Percentiles rank a stretch among this genome's conserved stretches.
Conservation (phyloP, 2,329 filamentous ascomycete genomes). For the Claviceps purpurea region DNA sequence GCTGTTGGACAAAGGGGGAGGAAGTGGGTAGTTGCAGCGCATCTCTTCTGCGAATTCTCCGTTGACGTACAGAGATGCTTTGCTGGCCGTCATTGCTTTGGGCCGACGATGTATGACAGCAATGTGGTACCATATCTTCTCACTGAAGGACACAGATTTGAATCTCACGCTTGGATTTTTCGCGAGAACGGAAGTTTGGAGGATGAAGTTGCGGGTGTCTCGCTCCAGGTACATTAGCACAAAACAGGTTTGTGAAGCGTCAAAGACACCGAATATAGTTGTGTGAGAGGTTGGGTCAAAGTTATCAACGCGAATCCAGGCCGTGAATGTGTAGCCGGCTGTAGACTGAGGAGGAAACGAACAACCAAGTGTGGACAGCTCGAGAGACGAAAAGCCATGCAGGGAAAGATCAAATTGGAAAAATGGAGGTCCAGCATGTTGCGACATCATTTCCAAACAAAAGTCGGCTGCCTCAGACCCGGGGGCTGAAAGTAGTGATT, state of each 20-base stretch:
- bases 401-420: constrained; percentile 90
- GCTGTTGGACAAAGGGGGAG: constrained; percentile 50
- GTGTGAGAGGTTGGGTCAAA: constrained; percentile 82
- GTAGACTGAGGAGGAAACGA: constrained; percentile 69
- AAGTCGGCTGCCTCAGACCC: constrained; percentile 51
- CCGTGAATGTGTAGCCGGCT: constrained; percentile 77
- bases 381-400: constrained; percentile 79
- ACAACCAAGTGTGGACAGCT: constrained; percentile 73
- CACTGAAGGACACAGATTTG: constrained; percentile 65
- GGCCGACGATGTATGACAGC: constrained; percentile 72
- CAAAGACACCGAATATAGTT: constrained; percentile 90
- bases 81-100: constrained; percentile 61
- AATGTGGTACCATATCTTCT: constrained; percentile 83
- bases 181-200: constrained; percentile 87
- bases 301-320: constrained; percentile 78
- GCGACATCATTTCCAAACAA: constrained; percentile 56
- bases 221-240: constrained; percentile 86
- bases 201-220: constrained; percentile 84
- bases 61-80: constrained; percentile 80
- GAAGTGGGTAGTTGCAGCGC: constrained; percentile 75
- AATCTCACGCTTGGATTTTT: constrained; percentile 83
- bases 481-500: constrained; percentile 49
- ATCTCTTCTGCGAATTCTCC: constrained; percentile 90
- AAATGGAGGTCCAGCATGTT: constrained; percentile 65
- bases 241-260: constrained; percentile 84